Base-by-base conservation (phyloP, 352 stramenopile genomes). In the Pythium dissotocum region DNA sequence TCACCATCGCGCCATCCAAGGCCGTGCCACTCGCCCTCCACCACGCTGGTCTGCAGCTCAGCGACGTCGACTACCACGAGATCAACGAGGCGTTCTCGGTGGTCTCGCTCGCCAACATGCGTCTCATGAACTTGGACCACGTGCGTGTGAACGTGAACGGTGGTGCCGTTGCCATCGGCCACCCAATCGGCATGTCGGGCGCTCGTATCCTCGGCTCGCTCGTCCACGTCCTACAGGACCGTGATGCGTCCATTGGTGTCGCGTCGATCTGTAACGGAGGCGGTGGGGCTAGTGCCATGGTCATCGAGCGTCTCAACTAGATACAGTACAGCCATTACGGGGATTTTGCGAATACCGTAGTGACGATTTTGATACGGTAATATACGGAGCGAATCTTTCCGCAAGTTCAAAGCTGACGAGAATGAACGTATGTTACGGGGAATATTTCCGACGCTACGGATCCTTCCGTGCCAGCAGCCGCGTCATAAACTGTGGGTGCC, bases 51-150 rank as follows among this genome's bases (percentile, higher is more conserved):
- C 61, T 99, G 42, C 76, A 86, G 55, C 55, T 97, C 14, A 88
- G 75, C 33, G 97, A 99, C 77, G 87, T 99, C 24, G 96, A 99
- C 60, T 99, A 97, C 79, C 93, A 98, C 76, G 98, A 99, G 85
- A 98, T 99, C 76, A 99, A 99, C 78, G 98, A 99, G 76, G 98
- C 98, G 21, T 99, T 99, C 77, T 93, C 95, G 13, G 97, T 99
- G 30, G 97, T 99, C 21, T 86, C 94, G 6, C 76, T 99, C 32
- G 96, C 91, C 32, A 99, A 99, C 79, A 98, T 97, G 78, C 80
- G 93, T 48, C 76, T 99, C 42, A 83, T 99, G 73, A 89, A 97
- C 73, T 76, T 99, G 26, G 89, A 97, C 75, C 82, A 87, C 58
- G 77, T 88, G 65, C 93, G 83, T 51, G 80, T 99, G 0, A 99